phyloP scores from a whole-genome alignment of 495 filamentous ascomycete genomes.

The Cladorrhinum samala region DNA sequence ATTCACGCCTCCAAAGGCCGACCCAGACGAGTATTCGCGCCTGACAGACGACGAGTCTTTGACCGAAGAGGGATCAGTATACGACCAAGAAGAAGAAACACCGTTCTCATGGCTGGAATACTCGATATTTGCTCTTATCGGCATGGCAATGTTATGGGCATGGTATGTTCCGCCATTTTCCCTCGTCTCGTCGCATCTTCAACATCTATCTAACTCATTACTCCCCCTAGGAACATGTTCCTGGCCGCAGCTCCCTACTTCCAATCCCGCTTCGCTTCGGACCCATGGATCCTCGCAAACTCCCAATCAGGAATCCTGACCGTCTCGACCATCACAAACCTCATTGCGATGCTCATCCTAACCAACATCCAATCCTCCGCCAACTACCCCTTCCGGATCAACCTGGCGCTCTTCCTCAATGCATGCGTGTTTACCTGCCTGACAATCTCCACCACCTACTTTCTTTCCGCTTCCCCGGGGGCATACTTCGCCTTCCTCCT shows the following conservation, averaged over 20 bases:
- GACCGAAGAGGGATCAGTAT: slow-evolving; percentile 24
- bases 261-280: slow-evolving; percentile 67
- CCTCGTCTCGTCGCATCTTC: neutral
- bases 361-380: slow-evolving; percentile 71
- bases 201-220: neutral
- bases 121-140: slow-evolving; percentile 75
- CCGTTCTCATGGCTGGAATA: slow-evolving; percentile 80
- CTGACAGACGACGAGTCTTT: slow-evolving; percentile 38
- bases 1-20: slow-evolving; percentile 27
- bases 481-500: slow-evolving; percentile 78
- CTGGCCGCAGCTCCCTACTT: slow-evolving; percentile 93
- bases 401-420: slow-evolving; percentile 65
- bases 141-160: slow-evolving; percentile 92
- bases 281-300: slow-evolving; percentile 63
- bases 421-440: slow-evolving; percentile 65
- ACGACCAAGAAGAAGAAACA: slow-evolving; percentile 30
- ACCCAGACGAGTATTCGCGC: slow-evolving; percentile 51
- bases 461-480: slow-evolving; percentile 51
- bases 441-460: slow-evolving; percentile 67
- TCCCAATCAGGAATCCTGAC: slow-evolving; percentile 86
- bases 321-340: slow-evolving; percentile 76
- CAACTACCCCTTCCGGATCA: slow-evolving; percentile 79
- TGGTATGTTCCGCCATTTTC: slow-evolving; percentile 61
- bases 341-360: slow-evolving; percentile 65
- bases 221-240: slow-evolving; percentile 92